Base-by-base conservation (phyloP, 805 yeast species). In the Teunomyces atbi region DNA sequence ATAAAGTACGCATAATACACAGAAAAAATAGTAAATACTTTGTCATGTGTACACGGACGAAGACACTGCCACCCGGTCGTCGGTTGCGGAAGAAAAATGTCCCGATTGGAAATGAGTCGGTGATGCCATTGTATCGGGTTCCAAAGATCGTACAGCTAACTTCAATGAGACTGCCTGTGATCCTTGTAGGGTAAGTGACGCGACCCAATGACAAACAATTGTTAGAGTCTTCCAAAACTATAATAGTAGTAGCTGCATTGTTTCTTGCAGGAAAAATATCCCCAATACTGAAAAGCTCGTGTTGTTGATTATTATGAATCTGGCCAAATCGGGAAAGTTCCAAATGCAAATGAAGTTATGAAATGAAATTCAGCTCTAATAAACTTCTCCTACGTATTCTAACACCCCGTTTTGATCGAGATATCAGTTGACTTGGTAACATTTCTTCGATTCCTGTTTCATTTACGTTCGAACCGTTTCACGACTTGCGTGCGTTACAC, bases 241-340 rank as follows among this genome's bases (percentile, higher is more conserved):
- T 13, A 30, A 30, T 30, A 15, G 11, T 13, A 13, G 8, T 7
- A 13, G 33, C 33, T 13, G 26, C 16, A 30, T 30, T 30, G 33
- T 30, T 30, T 7, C 33, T 13, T 15, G 26, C 21, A 16, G 37
- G 26, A 34, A 34, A 34, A 34, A 34, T 30, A 30, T 16, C 16
- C 13, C 21, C 15, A n/a, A 19, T 12, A 4, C 37, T 16, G 37
- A 34, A 34, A 34, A 18, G 26, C 37, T 21, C 39, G 39, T 36
- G 39, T 19, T 30, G 34, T 30, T 36, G 39, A 36, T 36, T 34
- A 34, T 45, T 45, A 35, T 51, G 49, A 49, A 46, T 45, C 10
- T 15, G 33, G 21, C 39, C 45, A 13, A 5, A 40, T 40, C 42
- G 18, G 42, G 42, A 18, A 29, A 26, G 18, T 40, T 28, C 42